Evolutionary conservation across 805 yeast genomes (phyloP).

Genomic region (Ogataea corticis): DNA sequence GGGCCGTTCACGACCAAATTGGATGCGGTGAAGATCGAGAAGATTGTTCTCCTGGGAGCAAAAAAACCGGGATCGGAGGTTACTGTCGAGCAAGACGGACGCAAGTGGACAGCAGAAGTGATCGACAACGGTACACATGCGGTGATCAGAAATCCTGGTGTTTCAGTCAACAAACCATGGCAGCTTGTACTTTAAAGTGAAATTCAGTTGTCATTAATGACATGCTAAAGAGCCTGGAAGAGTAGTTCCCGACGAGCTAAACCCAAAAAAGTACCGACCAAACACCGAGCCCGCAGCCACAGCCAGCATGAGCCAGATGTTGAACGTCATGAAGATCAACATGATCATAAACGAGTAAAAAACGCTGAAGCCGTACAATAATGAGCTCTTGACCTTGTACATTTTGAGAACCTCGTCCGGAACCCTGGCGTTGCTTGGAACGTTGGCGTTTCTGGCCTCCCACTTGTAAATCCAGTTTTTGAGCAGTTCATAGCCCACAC

Average conservation of each 20-base stretch:
- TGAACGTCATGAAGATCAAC: conserved; percentile 50
- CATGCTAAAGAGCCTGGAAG: conserved; percentile 26
- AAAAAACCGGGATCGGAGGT: conserved; percentile 22
- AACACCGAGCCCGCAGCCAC: conserved; percentile 42
- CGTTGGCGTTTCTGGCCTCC: conserved; percentile 22
- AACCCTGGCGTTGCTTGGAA: conserved; percentile 6
- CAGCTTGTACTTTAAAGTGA: conserved; percentile 18
- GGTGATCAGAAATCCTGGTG: conserved; percentile 50
- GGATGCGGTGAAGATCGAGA: conserved; percentile 50
- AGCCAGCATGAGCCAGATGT: conserved; percentile 47
- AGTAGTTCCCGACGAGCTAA: conserved; percentile 10
- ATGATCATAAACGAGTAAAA: conserved; percentile 46
- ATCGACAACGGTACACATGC: conserved; percentile 16
- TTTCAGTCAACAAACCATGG: conserved; percentile 52
- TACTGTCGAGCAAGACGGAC: conserved; percentile 41
- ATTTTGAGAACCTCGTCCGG: conserved; percentile 20
- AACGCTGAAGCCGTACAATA: conserved; percentile 41
- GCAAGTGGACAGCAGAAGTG: conserved; percentile 39
- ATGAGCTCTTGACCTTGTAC: conserved; percentile 31
- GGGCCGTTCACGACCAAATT: conserved; percentile 22
- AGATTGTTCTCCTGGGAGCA: conserved; percentile 50
- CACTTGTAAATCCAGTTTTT: conserved; percentile 28
- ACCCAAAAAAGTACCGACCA: conserved; percentile 37
- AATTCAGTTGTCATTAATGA: conserved; percentile 19
- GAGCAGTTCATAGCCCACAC: conserved; percentile 39